Evolutionary conservation across 441 rosid species (phyloP), one percentile per base, ranked within the genome.

Genomic region (Rhodomyrtus psidioides): DNA sequence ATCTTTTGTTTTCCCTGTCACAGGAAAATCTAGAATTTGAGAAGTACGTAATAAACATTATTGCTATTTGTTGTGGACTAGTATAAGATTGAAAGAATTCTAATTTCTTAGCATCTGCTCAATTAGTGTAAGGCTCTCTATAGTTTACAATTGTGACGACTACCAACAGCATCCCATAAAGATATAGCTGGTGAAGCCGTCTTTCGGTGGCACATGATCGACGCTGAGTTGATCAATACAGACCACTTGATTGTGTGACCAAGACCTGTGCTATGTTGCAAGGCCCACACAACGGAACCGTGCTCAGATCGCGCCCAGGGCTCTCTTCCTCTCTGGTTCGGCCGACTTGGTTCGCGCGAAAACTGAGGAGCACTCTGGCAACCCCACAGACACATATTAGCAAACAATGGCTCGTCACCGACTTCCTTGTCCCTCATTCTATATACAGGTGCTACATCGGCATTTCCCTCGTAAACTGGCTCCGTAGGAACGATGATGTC

Each of bases 301-400:
- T 87, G 44, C 89, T 89, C 70, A 91, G 88, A 83, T 87, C 87
- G 21, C 93, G 87, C 85, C 89, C 76, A 83, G 87, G 87, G 49
- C 79, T 75, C 87, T 75, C 87, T n/a, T n/a, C n/a, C n/a, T n/a
- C n/a, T n/a, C n/a, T n/a, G n/a, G n/a, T n/a, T n/a, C n/a, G n/a
- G n/a, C n/a, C n/a, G n/a, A n/a, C n/a, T n/a, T n/a, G n/a, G n/a
- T n/a, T n/a, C n/a, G 89, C 53, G 90, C 83, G 84, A 90, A 90
- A 26, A 91, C 94, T 21, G 88, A 83, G 34, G 88, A 88, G 53
- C 91, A 90, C 60, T 90, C 91, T 76, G 88, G 94, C 58, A 92
- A 85, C 85, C 92, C 0, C 94, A n/a, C n/a, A n/a, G n/a, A n/a
- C n/a, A n/a, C 21, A 91, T 90, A 81, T 92, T 92, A 39, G 88